Conservation (phyloP, 2,329 filamentous ascomycete genomes). For the Nannizzia gypsea region DNA sequence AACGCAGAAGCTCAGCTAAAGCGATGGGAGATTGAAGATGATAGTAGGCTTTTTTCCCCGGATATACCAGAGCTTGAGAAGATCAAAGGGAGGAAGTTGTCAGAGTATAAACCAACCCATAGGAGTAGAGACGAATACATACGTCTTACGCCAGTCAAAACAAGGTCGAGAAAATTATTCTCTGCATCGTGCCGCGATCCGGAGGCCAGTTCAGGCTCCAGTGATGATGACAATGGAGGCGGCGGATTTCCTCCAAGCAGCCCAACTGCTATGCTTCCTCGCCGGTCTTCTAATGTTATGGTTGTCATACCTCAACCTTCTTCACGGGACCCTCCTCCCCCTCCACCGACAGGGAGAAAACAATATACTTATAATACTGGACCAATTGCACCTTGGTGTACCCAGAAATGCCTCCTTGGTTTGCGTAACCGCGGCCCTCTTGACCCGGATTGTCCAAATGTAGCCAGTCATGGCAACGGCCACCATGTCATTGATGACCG, state of each 20-base stretch:
- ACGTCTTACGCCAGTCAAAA: slow-evolving; percentile 1
- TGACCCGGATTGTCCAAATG: slow-evolving; percentile 31
- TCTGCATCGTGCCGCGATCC: background rate
- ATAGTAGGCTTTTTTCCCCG: slow-evolving; percentile 11
- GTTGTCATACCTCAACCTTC: slow-evolving; percentile 8
- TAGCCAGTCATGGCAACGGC: slow-evolving; percentile 22
- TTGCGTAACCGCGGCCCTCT: slow-evolving; percentile 22
- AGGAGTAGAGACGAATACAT: slow-evolving; percentile 4
- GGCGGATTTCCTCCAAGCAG: slow-evolving; percentile 11
- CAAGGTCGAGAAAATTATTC: slow-evolving; percentile 1
- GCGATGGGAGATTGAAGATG: slow-evolving; percentile 18
- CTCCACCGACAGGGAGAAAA: background rate
- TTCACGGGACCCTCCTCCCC: background rate
- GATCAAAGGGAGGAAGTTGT: background rate
- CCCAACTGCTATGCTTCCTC: slow-evolving; percentile 7
- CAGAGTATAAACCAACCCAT: background rate
- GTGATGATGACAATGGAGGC: background rate
- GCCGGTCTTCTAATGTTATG: slow-evolving; percentile 6
- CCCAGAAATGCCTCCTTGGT: slow-evolving; percentile 31
- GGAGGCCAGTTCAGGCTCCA: background rate
- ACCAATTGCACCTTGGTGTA: slow-evolving; percentile 24
- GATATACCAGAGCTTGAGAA: background rate
- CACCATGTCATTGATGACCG: slow-evolving; percentile 10
- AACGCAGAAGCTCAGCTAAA: slow-evolving; percentile 12
- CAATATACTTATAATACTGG: background rate